A percentile compares a stretch with the other conserved stretches of the same genome.
phyloP scores from a whole-genome alignment of 2,329 filamentous ascomycete species.

The Dactylellina haptotyla region DNA sequence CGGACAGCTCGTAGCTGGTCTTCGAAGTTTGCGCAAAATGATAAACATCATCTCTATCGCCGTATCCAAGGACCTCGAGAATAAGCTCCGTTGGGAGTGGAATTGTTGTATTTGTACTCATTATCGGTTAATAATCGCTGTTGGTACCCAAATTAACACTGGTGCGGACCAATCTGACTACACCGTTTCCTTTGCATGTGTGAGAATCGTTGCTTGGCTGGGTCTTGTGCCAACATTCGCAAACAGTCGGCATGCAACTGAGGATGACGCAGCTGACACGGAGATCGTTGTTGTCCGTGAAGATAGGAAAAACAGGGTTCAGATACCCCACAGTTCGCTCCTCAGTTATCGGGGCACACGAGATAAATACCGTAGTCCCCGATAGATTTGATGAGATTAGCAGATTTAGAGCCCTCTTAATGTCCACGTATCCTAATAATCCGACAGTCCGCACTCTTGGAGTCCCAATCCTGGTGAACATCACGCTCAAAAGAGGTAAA shows the following conservation, averaged over 20 bases:
- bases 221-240: background rate
- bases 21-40: conserved; percentile 24
- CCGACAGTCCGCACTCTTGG: too few species aligned
- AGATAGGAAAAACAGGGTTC: conserved; percentile 5
- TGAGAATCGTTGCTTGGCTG: background rate
- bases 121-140: conserved; percentile 6
- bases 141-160: too few species aligned
- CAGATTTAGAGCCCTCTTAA: background rate
- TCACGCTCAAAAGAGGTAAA: background rate
- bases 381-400: background rate
- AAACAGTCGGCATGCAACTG: background rate
- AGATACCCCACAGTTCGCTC: conserved; percentile 3
- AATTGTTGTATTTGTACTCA: conserved; percentile 9
- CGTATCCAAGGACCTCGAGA: conserved; percentile 24
- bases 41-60: conserved; percentile 8
- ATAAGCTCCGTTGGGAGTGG: conserved; percentile 15
- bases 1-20: conserved; percentile 11
- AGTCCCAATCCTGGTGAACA: background rate
- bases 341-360: background rate
- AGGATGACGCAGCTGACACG: conserved; percentile 40
- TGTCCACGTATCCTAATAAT: too few species aligned
- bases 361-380: too few species aligned
- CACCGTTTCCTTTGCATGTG: background rate
- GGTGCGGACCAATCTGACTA: background rate
- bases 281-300: background rate